Evolutionary conservation across 306 rosid species (phyloP).

Genomic region (Dalbergia cultrata): DNA sequence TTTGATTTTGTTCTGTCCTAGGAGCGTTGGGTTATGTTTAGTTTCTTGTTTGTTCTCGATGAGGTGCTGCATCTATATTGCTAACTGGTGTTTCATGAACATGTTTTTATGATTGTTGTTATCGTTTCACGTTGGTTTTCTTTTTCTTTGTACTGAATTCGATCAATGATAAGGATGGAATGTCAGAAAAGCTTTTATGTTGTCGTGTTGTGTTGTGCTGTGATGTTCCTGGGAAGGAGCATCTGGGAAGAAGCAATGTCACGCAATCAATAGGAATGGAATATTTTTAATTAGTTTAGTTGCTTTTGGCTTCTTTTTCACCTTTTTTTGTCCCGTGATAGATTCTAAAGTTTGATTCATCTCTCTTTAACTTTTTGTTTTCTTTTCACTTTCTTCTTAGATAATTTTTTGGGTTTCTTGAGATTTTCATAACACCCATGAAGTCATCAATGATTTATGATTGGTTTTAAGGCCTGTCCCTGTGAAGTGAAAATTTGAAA

Average conservation of each 20-base stretch:
- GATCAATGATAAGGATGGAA: constrained; percentile 46
- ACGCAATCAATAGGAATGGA: constrained; percentile 55
- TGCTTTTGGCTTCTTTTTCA: constrained; percentile 40
- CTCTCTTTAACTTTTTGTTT: constrained; percentile 47
- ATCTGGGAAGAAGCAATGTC: constrained; percentile 47
- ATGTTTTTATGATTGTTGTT: constrained; percentile 10
- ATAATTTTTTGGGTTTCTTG: constrained; percentile 14
- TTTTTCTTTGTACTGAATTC: background rate
- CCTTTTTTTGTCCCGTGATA: constrained; percentile 42
- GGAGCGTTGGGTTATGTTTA: background rate
- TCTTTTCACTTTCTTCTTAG: constrained; percentile 41
- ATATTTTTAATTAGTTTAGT: constrained; percentile 28
- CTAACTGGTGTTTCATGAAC: background rate
- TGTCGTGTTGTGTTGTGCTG: constrained; percentile 29
- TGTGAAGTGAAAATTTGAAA: constrained; percentile 21
- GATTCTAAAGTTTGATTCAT: constrained; percentile 54
- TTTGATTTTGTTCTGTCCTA: too few species aligned
- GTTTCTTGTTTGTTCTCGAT: constrained; percentile 20
- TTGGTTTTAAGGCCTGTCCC: constrained; percentile 25
- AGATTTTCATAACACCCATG: constrained; percentile 5
- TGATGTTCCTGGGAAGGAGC: constrained; percentile 29
- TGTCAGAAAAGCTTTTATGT: constrained; percentile 35
- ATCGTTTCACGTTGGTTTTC: constrained; percentile 11
- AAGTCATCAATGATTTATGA: constrained; percentile 44
- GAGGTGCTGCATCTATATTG: constrained; percentile 29